A percentile compares a stretch with the other conserved stretches of the same genome.
Evolutionary conservation across 2,329 filamentous ascomycete species (phyloP).

Genomic region (Colletotrichum gigasporum): DNA sequence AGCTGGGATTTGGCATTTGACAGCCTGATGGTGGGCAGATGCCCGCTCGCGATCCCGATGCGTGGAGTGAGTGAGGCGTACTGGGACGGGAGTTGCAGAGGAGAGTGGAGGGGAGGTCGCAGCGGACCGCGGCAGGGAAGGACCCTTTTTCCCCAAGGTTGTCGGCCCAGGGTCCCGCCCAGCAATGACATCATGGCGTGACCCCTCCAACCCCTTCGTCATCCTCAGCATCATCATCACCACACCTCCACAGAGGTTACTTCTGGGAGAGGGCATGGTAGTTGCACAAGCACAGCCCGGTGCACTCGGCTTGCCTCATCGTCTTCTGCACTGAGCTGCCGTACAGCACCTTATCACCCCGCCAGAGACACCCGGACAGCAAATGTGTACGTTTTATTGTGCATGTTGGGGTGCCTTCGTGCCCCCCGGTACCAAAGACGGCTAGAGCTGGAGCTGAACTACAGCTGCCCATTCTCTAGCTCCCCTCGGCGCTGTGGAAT

Average conservation of each 20-base stretch:
- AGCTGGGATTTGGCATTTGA: background rate
- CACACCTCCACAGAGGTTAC: too few relatives aligned
- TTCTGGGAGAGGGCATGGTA: background rate
- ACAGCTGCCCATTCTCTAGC: conserved; percentile 10
- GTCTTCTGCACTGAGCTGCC: background rate
- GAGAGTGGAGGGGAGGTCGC: background rate
- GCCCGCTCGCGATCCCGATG: background rate
- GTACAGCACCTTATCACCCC: background rate
- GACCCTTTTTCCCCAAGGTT: conserved; percentile 7
- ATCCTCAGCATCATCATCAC: conserved; percentile 28
- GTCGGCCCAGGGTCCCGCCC: background rate
- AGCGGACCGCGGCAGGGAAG: conserved; percentile 7
- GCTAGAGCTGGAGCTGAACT: conserved; percentile 13
- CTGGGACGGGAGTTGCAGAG: background rate
- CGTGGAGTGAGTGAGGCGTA: background rate
- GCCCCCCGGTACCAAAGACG: background rate
- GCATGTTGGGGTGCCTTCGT: background rate
- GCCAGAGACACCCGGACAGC: background rate
- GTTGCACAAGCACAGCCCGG: background rate
- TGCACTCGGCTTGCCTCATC: conserved; percentile 11
- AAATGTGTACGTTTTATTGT: background rate
- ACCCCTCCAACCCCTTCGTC: conserved; percentile 25
- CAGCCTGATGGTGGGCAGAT: background rate
- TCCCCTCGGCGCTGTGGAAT: conserved; percentile 8
- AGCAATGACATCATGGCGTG: conserved; percentile 30